phyloP scores from a whole-genome alignment of 2,329 filamentous ascomycete genomes.

The Phialophora macrospora region DNA sequence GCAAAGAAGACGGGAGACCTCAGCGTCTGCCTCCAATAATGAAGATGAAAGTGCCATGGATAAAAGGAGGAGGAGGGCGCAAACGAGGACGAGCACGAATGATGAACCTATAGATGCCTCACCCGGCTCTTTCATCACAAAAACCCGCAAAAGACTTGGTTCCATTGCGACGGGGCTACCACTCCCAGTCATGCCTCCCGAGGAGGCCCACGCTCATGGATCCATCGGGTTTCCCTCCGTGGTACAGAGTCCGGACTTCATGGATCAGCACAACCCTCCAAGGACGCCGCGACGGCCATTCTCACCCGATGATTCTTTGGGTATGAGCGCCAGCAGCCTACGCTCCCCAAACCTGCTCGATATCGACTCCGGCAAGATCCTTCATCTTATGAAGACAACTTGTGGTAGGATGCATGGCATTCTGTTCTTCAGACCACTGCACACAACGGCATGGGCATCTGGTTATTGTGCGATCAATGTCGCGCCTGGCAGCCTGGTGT shows the following conservation, averaged over 20 bases:
- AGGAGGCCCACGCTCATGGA: conserved; percentile 43
- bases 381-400: conserved; percentile 58
- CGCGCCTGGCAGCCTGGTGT: conserved; percentile 56
- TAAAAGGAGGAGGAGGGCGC: conserved; percentile 33
- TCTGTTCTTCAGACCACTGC: conserved; percentile 54
- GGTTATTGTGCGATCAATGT: conserved; percentile 59
- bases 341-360: conserved; percentile 48
- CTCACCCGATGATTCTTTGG: conserved; percentile 33
- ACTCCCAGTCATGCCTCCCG: conserved; percentile 43
- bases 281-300: conserved; percentile 36
- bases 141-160: conserved; percentile 38
- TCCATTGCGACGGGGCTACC: conserved; percentile 41
- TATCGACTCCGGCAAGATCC: conserved; percentile 54
- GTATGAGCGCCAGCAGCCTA: conserved; percentile 33
- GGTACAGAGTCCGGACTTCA: conserved; percentile 44
- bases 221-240: conserved; percentile 58
- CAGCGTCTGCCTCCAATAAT: conserved; percentile 37
- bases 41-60: conserved; percentile 46
- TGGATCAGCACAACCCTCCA: conserved; percentile 44
- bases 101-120: conserved; percentile 35
- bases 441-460: conserved; percentile 53
- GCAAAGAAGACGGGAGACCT: conserved; percentile 31
- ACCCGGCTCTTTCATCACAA: conserved; percentile 38
- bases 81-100: conserved; percentile 30
- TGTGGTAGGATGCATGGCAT: conserved; percentile 59